These are phyloP conservation scores for Turritis glabra DNA, from an alignment of 345 rosid genomes.

Conservation along the genomic window DNA sequence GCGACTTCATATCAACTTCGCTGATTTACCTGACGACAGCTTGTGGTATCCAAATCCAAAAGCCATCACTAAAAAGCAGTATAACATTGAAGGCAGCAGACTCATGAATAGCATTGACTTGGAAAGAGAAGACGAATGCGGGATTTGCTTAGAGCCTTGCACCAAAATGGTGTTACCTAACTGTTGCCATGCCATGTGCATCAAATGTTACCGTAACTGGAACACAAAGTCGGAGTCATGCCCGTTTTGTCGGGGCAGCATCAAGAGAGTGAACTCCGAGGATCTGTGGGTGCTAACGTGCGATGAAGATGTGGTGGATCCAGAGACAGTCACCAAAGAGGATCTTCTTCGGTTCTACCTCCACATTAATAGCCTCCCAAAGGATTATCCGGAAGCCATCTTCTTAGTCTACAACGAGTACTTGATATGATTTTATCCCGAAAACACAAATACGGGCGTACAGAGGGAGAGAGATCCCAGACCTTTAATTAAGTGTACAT, in stretches of 20 bases:
- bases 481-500: constrained; percentile 37
- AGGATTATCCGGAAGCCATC: constrained; percentile 76
- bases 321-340: constrained; percentile 62
- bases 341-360: constrained; percentile 78
- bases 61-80: constrained; percentile 44
- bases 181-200: constrained; percentile 97
- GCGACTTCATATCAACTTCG: constrained; percentile 59
- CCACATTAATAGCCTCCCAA: constrained; percentile 75
- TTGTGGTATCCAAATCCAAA: constrained; percentile 37
- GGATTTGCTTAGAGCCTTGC: constrained; percentile 96
- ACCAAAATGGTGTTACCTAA: constrained; percentile 89
- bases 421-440: constrained; percentile 52
- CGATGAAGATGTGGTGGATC: constrained; percentile 77
- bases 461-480: constrained; percentile 45
- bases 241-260: constrained; percentile 93
- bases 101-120: constrained; percentile 46
- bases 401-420: constrained; percentile 87
- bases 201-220: constrained; percentile 97
- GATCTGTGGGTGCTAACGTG: constrained; percentile 96
- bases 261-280: constrained; percentile 92
- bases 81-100: constrained; percentile 48
- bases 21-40: constrained; percentile 43
- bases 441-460: constrained; percentile 46
- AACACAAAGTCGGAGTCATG: constrained; percentile 90
- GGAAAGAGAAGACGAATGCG: constrained; percentile 96